Percentiles rank a stretch among this genome's conserved stretches.
phyloP scores from a whole-genome alignment of 768 basidiomycete species.

The Amanita pallidorosea region DNA sequence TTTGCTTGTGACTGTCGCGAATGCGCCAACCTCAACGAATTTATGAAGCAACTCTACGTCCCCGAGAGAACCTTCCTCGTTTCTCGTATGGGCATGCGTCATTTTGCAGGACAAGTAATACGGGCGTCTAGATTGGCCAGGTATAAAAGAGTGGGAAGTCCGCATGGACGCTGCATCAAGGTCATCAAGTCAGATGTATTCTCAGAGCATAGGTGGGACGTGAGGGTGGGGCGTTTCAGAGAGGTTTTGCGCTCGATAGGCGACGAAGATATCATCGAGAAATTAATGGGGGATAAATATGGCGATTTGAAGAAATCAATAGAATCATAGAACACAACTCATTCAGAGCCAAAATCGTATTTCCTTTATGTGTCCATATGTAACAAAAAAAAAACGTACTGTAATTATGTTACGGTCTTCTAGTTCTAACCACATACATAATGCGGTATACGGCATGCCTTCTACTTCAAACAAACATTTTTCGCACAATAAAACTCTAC shows the following conservation, averaged over 20 bases:
- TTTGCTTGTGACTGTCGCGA: not conserved
- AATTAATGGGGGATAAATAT: not conserved
- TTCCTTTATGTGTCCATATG: too few species aligned
- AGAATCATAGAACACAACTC: not conserved
- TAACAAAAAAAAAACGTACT: too few species aligned
- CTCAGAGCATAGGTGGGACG: not conserved
- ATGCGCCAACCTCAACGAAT: not conserved
- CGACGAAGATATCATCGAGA: not conserved
- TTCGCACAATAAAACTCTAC: not conserved
- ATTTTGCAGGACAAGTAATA: not conserved
- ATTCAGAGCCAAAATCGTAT: too few species aligned
- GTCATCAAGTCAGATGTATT: not conserved
- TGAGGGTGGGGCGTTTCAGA: not conserved
- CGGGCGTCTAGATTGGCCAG: not conserved
- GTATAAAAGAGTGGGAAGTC: not conserved
- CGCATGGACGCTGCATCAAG: not conserved
- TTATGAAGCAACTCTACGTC: not conserved
- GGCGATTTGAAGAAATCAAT: not conserved
- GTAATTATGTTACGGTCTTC: too few species aligned
- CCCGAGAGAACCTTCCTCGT: not conserved
- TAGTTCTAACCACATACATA: too few species aligned
- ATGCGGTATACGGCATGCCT: too few species aligned
- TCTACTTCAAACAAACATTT: not conserved
- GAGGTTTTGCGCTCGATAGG: not conserved
- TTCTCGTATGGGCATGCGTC: not conserved